Percentiles rank a stretch among this genome's conserved stretches.
phyloP scores from a whole-genome alignment of 164 flowering plant genomes.

The Hamamelis virginiana region DNA sequence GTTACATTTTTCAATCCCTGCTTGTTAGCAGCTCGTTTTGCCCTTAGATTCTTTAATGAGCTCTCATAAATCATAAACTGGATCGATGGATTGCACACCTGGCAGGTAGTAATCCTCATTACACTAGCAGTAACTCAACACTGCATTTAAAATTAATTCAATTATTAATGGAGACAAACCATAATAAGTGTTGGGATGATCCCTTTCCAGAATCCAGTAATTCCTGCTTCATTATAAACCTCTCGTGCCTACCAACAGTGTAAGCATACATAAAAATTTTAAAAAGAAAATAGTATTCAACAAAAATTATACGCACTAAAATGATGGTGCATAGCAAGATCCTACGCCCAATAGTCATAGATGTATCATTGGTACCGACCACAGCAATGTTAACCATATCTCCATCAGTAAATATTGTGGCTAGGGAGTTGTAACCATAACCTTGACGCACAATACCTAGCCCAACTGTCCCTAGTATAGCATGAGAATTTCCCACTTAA shows the following conservation, averaged over 20 bases:
- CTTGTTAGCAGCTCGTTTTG: constrained; percentile 45
- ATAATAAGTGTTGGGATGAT: constrained; percentile 75
- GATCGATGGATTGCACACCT: constrained; percentile 89
- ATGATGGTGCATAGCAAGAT: too few relatives aligned
- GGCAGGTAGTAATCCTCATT: constrained; percentile 10
- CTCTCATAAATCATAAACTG: constrained; percentile 88
- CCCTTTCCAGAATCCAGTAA: constrained; percentile 83
- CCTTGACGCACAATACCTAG: too few relatives aligned
- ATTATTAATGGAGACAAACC: constrained; percentile 39
- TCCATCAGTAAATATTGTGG: too few relatives aligned
- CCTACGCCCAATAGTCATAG: too few relatives aligned
- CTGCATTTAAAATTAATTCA: background rate
- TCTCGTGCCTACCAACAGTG: constrained; percentile 46
- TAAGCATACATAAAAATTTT: background rate
- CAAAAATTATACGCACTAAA: too few relatives aligned
- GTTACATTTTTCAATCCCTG: constrained; percentile 33
- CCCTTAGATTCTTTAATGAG: constrained; percentile 54
- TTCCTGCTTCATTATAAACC: constrained; percentile 67
- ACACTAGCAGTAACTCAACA: background rate
- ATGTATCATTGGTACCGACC: too few relatives aligned
- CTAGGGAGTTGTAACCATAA: too few relatives aligned
- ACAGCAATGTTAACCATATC: too few relatives aligned
- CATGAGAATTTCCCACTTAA: too few relatives aligned
- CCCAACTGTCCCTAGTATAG: too few relatives aligned
- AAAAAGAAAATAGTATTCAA: background rate